A percentile compares a stretch with the other conserved stretches of the same genome.
Evolutionary conservation across 371 early-diverging fungal genomes (phyloP).

Genomic region (Circinella umbellata): DNA sequence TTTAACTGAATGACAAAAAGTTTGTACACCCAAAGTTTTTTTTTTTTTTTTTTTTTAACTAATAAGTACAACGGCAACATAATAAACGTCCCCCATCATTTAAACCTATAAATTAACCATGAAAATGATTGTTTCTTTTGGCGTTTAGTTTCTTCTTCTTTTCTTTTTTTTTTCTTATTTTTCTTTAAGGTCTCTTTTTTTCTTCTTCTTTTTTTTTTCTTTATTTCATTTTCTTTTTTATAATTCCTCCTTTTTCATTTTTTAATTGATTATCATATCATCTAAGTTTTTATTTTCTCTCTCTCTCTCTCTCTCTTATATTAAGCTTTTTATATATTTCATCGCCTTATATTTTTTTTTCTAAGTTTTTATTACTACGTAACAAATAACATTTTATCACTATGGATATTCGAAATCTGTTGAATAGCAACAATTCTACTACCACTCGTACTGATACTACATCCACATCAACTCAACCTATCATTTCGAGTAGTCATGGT

Average conservation of each 20-base stretch:
- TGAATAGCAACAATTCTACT: constrained; percentile 39
- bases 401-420: constrained; percentile 55
- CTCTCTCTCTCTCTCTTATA: constrained; percentile 17
- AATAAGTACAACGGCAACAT: background rate
- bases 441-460: constrained; percentile 16
- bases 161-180: constrained; percentile 19
- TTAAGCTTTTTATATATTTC: constrained; percentile 22
- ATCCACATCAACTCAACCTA: background rate
- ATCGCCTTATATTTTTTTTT: background rate
- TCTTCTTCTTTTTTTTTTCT: constrained; percentile 12
- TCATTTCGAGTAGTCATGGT: too few relatives aligned
- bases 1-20: constrained; percentile 1
- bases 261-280: constrained; percentile 9
- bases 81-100: background rate
- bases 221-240: constrained; percentile 13
- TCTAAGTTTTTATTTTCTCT: constrained; percentile 11
- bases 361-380: constrained; percentile 19
- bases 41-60: background rate
- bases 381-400: constrained; percentile 1
- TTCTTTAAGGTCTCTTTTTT: constrained; percentile 17
- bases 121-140: constrained; percentile 1
- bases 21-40: too few relatives aligned
- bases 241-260: constrained; percentile 20
- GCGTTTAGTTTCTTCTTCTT: constrained; percentile 17
- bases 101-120: constrained; percentile 6